Base-by-base conservation (phyloP, 2,329 filamentous ascomycete genomes). In the Colletotrichum noveboracense region DNA sequence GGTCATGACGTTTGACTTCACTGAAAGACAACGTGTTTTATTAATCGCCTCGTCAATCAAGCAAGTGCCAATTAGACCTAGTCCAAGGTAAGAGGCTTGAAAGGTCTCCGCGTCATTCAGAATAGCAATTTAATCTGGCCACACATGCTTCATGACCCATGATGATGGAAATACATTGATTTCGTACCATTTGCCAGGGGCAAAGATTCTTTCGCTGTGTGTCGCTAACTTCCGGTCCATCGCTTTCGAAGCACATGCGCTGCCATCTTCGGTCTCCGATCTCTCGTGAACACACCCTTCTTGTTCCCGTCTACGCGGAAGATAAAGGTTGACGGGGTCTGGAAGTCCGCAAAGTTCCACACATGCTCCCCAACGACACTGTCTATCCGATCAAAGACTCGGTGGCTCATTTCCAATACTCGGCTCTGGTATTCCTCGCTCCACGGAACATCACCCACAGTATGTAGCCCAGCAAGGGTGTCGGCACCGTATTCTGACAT, bases 401-500 rank as follows among this genome's bases (percentile, higher is more conserved):
- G 75, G 52, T 82, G 80, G 16, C 76, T 81, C 80, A 82, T 81
- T 24, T 80, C 77, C n/a, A 83, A 69, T 13, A 82, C 56, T 3
- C 65, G 9, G 1, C 74, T 65, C 71, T 82, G 80, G 71, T 79
- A 82, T 71, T 82, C 81, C 64, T 83, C 81, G 21, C 78, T 80
- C 80, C 80, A 82, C 3, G 79, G 79, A 6, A 82, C 55, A 12
- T 77, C 79, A 2, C 68, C 34, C 4, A 80, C 72, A 6, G 81
- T 75, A 61, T 83, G 81, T 10, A 82, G 58, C 2, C 82, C 82
- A 0, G 81, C 74, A 6, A 81, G 30, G 1, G 80, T 80, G 43
- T 83, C 82, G 1, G 79, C 80, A 1, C 82, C 81, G n/a, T 82
- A 82, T 71, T 82, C 81, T 2, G 77, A 71, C 73, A 82, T 80